These are phyloP conservation scores for barrel medic (Medicago truncatula) DNA, from an alignment of 306 rosid species.

Conservation along the genomic window MtrunA17r5.0-ANR NC_053048.1:41330001-41330500, in stretches of 20 bases:
- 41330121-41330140: conserved; percentile 92
- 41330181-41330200: conserved; percentile 45
- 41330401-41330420: conserved; percentile 50
- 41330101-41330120: conserved; percentile 85
- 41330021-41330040: conserved; percentile 84
- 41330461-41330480: conserved; percentile 42
- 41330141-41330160: conserved; percentile 82
- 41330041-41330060: conserved; percentile 46
- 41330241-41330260: conserved; percentile 57
- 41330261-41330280: conserved; percentile 48
- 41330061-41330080: conserved; percentile 49
- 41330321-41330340: conserved; percentile 42
- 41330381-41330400: conserved; percentile 62
- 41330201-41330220: conserved; percentile 55
- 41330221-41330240: conserved; percentile 72
- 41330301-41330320: conserved; percentile 39
- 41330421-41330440: conserved; percentile 60
- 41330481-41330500: not conserved
- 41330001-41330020: conserved; percentile 39
- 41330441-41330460: conserved; percentile 54
- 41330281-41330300: not conserved
- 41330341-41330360: conserved; percentile 67
- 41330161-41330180: conserved; percentile 69
- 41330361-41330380: conserved; percentile 62
- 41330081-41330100: conserved; percentile 98